Evolutionary conservation across 164 flowering plant species (phyloP).

Genomic region (Vitis rupestris): DNA sequence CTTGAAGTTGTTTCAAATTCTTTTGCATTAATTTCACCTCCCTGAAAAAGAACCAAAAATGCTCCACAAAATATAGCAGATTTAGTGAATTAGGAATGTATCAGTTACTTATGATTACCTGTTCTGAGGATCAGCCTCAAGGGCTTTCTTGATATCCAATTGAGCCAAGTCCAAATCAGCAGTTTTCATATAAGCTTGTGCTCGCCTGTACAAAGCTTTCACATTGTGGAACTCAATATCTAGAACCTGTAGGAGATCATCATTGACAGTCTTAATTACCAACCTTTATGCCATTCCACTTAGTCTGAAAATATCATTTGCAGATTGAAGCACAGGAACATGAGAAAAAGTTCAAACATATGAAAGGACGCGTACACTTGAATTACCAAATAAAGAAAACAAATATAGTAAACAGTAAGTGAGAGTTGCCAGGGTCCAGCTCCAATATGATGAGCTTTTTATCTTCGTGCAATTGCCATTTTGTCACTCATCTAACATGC

Average conservation of each 20-base stretch:
- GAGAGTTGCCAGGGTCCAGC: too few species aligned
- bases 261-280: neutral
- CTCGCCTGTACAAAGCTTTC: conserved; percentile 71
- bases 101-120: conserved; percentile 31
- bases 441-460: too few species aligned
- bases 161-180: conserved; percentile 60
- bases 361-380: too few species aligned
- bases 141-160: conserved; percentile 66
- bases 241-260: conserved; percentile 41
- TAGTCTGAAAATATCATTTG: too few species aligned
- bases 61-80: neutral
- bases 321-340: too few species aligned
- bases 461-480: too few species aligned
- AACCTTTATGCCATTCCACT: neutral
- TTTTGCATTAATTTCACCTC: conserved; percentile 52
- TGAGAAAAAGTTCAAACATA: too few species aligned
- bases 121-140: conserved; percentile 62
- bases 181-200: conserved; percentile 60
- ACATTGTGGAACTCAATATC: conserved; percentile 59
- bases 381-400: too few species aligned
- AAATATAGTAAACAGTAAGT: too few species aligned
- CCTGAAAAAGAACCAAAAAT: conserved; percentile 30
- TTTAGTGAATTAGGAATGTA: neutral
- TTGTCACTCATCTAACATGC: too few species aligned
- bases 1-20: conserved; percentile 53